A percentile compares a stretch with the other conserved stretches of the same genome.
phyloP scores from a whole-genome alignment of 2,329 filamentous ascomycete genomes.

The Calonectria fujianensis region DNA sequence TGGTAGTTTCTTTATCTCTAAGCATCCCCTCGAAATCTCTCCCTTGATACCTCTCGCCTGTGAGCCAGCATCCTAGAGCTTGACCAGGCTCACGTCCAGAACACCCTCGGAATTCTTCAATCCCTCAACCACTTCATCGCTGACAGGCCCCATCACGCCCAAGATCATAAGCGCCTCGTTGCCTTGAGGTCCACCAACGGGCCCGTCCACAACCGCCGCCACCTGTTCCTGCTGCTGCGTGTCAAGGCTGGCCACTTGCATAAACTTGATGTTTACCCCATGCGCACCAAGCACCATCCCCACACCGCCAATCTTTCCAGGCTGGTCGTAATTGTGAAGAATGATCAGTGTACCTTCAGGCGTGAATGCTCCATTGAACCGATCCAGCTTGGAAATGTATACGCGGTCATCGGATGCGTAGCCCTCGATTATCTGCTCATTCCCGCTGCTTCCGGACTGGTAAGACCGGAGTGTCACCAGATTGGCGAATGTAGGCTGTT shows the following conservation, averaged over 20 bases:
- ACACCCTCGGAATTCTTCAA: slow-evolving; percentile 72
- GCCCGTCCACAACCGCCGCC: slow-evolving; percentile 47
- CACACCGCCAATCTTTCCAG: slow-evolving; percentile 88
- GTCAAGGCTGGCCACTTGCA: slow-evolving; percentile 80
- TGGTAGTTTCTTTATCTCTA: neutral
- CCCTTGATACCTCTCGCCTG: neutral
- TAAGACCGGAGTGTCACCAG: slow-evolving; percentile 81
- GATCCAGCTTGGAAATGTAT: slow-evolving; percentile 83
- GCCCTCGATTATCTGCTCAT: slow-evolving; percentile 75
- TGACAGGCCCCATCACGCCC: slow-evolving; percentile 80
- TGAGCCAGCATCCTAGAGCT: slow-evolving; percentile 55
- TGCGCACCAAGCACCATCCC: slow-evolving; percentile 81
- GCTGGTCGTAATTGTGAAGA: slow-evolving; percentile 86
- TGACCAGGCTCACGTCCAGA: slow-evolving; percentile 73
- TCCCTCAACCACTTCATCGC: slow-evolving; percentile 71
- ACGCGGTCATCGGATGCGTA: slow-evolving; percentile 79
- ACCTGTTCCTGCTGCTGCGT: slow-evolving; percentile 41
- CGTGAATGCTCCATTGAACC: slow-evolving; percentile 83
- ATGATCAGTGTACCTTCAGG: slow-evolving; percentile 86
- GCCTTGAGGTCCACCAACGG: slow-evolving; percentile 55
- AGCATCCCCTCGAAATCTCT: neutral
- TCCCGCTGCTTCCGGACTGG: slow-evolving; percentile 54
- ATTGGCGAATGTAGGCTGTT: slow-evolving; percentile 79
- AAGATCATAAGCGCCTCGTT: slow-evolving; percentile 90
- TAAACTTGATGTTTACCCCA: slow-evolving; percentile 86